These are phyloP conservation scores for Pinus tabuliformis DNA, from an alignment of 75 land plant species.

Conservation along the genomic window DNA sequence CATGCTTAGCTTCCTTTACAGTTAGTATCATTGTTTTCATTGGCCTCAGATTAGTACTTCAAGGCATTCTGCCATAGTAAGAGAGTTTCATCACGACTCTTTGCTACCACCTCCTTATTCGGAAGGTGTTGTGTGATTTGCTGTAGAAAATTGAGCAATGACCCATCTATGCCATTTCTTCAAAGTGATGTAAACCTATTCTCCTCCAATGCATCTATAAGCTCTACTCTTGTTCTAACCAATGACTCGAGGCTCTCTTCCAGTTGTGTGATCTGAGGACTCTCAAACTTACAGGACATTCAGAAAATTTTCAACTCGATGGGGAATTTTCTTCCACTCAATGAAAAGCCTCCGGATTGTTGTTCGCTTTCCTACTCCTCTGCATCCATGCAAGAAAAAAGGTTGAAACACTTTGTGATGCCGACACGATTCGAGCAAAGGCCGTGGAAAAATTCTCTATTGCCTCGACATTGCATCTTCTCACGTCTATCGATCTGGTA, in stretches of 20 bases:
- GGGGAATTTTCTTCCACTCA: slow-evolving; percentile 70
- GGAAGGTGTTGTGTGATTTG: neutral
- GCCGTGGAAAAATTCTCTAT: slow-evolving; percentile 69
- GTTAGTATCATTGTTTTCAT: slow-evolving; percentile 21
- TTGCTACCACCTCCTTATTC: neutral
- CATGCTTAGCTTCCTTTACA: slow-evolving; percentile 11
- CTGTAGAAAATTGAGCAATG: slow-evolving; percentile 37
- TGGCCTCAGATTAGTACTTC: slow-evolving; percentile 13
- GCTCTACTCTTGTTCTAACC: slow-evolving; percentile 32
- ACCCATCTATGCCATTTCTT: slow-evolving; percentile 49
- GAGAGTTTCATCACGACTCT: slow-evolving; percentile 18
- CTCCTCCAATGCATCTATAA: slow-evolving; percentile 45
- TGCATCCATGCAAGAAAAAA: slow-evolving; percentile 76
- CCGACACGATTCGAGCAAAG: slow-evolving; percentile 64
- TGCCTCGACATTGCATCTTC: slow-evolving; percentile 12
- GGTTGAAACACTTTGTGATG: slow-evolving; percentile 57
- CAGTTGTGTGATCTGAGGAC: slow-evolving; percentile 29
- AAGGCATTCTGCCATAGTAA: slow-evolving; percentile 66
- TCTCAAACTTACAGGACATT: slow-evolving; percentile 13
- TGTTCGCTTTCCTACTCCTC: slow-evolving; percentile 82
- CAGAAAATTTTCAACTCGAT: slow-evolving; percentile 43
- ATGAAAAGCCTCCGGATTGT: slow-evolving; percentile 53
- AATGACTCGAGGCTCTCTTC: slow-evolving; percentile 61
- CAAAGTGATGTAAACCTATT: slow-evolving; percentile 47
- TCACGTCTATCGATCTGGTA: too few relatives aligned